phyloP scores from a whole-genome alignment of 306 rosid species.

The Mimosa bimucronata region DNA sequence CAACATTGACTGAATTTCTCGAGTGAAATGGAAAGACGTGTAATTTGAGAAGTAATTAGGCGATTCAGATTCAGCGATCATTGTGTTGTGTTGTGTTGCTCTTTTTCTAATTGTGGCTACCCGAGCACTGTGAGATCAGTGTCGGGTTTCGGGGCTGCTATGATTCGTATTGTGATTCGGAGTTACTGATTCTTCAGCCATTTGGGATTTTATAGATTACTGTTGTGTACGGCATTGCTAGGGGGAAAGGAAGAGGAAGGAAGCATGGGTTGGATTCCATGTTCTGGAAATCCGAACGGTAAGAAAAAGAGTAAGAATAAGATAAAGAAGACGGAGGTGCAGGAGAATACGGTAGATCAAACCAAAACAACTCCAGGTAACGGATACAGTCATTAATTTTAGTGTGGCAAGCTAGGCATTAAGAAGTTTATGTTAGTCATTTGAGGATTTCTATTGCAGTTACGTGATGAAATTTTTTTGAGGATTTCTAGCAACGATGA shows the following conservation, averaged over 20 bases:
- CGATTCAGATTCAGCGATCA: constrained; percentile 26
- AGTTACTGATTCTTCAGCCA: constrained; percentile 24
- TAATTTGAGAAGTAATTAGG: constrained; percentile 20
- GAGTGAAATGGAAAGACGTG: not conserved
- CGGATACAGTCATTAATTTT: not conserved
- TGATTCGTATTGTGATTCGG: constrained; percentile 26
- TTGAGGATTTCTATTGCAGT: constrained; percentile 27
- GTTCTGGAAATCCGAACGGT: constrained; percentile 69
- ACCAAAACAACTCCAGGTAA: constrained; percentile 70
- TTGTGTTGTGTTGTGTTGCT: constrained; percentile 18
- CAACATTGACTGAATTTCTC: constrained; percentile 39
- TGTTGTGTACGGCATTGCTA: constrained; percentile 1
- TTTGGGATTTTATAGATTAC: constrained; percentile 13
- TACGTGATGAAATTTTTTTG: constrained; percentile 18
- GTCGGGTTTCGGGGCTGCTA: constrained; percentile 34
- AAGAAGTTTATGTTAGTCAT: constrained; percentile 28
- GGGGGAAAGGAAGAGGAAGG: constrained; percentile 15
- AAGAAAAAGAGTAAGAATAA: constrained; percentile 58
- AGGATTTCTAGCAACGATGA: constrained; percentile 25
- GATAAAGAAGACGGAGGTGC: constrained; percentile 49
- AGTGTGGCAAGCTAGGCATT: not conserved
- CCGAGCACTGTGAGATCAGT: constrained; percentile 31
- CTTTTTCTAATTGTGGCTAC: constrained; percentile 31
- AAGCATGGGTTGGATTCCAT: constrained; percentile 86
- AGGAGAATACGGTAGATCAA: constrained; percentile 51